phyloP scores from a whole-genome alignment of 2,329 filamentous ascomycete genomes.

The Sporothrix dimorphospora region DNA sequence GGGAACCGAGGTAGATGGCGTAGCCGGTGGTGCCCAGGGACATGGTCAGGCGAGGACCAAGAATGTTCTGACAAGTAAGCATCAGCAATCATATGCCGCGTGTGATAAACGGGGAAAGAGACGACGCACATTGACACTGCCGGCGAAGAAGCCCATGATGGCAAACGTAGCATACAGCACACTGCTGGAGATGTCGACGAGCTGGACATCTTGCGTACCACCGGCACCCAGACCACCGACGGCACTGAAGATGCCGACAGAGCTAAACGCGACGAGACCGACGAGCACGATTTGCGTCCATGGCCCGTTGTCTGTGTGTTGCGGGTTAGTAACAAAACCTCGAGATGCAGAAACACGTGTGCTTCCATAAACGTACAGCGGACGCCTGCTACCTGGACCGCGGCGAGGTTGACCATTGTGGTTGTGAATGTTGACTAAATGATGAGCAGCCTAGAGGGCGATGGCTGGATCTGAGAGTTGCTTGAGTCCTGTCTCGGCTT shows the following conservation, averaged over 20 bases:
- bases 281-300: conserved; percentile 15
- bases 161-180: conserved; percentile 9
- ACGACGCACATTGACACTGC: conserved; percentile 13
- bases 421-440: neutral
- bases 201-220: conserved; percentile 14
- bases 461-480: neutral
- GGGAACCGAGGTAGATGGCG: conserved; percentile 12
- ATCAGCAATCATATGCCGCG: too few relatives aligned
- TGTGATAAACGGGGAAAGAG: too few relatives aligned
- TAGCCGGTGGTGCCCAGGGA: neutral
- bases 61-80: conserved; percentile 9
- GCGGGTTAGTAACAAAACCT: too few relatives aligned
- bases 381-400: neutral
- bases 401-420: neutral
- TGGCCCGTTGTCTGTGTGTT: neutral
- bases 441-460: neutral
- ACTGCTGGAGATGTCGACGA: conserved; percentile 2
- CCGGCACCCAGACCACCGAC: neutral
- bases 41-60: conserved; percentile 2
- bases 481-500: too few relatives aligned
- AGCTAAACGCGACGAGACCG: conserved; percentile 6
- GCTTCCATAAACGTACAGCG: neutral
- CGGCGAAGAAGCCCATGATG: conserved; percentile 1
- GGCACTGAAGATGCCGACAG: conserved; percentile 17
- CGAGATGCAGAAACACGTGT: too few relatives aligned